Percentiles rank a stretch among this genome's conserved stretches.
phyloP scores from a whole-genome alignment of 495 filamentous ascomycete species.

The Penicillium samsonianum region DNA sequence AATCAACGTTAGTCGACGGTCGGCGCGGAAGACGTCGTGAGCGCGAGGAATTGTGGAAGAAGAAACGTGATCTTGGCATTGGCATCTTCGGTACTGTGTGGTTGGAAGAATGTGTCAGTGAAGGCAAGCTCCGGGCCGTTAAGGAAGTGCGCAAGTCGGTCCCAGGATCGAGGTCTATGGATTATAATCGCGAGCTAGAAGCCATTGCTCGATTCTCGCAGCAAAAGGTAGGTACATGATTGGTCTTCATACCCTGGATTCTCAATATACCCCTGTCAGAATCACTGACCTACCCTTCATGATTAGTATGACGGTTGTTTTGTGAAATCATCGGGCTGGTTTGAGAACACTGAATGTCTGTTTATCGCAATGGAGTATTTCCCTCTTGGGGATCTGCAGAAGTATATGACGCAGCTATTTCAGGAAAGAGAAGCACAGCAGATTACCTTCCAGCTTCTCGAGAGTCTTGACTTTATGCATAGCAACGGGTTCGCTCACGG shows the following conservation, averaged over 20 bases:
- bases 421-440: slow-evolving; percentile 20
- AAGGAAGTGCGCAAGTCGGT: slow-evolving; percentile 13
- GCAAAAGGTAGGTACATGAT: slow-evolving; percentile 4
- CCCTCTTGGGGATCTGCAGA: slow-evolving; percentile 18
- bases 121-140: slow-evolving; percentile 16
- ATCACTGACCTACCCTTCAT: background rate
- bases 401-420: slow-evolving; percentile 11
- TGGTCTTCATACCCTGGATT: too few species aligned
- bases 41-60: background rate
- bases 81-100: slow-evolving; percentile 19
- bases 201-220: slow-evolving; percentile 8
- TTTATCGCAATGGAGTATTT: slow-evolving; percentile 37
- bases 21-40: background rate
- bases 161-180: background rate
- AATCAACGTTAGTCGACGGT: slow-evolving; percentile 5
- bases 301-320: slow-evolving; percentile 7
- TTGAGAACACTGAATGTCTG: slow-evolving; percentile 12
- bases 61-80: slow-evolving; percentile 7
- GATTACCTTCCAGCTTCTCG: slow-evolving; percentile 23
- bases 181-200: background rate
- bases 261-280: background rate
- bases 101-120: slow-evolving; percentile 12
- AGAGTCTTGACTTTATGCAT: slow-evolving; percentile 33
- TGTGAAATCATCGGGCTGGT: slow-evolving; percentile 15
- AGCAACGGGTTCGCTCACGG: slow-evolving; percentile 26